These are phyloP conservation scores for Nosema granulosis DNA, from an alignment of 371 early-diverging fungal species.

Conservation along the genomic window DNA sequence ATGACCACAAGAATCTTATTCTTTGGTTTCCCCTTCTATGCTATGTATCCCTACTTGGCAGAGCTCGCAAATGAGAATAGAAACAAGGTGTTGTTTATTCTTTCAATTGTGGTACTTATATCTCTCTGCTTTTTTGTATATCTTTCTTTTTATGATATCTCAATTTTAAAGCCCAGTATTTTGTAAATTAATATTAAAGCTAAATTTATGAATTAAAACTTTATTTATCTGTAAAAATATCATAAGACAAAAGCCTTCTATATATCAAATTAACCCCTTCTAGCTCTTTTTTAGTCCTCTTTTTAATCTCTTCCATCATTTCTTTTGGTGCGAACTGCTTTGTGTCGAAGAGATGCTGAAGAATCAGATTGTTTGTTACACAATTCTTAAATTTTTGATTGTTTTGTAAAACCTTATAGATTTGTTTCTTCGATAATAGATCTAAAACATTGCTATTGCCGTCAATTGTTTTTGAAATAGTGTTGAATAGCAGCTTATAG, in stretches of 20 bases:
- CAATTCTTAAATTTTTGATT: slow-evolving; percentile 29
- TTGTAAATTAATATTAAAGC: not conserved
- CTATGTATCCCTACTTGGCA: slow-evolving; percentile 21
- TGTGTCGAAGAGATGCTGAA: not conserved
- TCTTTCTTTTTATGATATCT: too few relatives aligned
- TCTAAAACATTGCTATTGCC: not conserved
- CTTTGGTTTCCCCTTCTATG: slow-evolving; percentile 16
- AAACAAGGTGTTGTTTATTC: too few relatives aligned
- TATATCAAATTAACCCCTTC: slow-evolving; percentile 5
- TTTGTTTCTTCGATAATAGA: slow-evolving; percentile 1
- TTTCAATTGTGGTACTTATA: too few relatives aligned
- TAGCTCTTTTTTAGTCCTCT: slow-evolving; percentile 9
- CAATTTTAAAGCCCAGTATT: too few relatives aligned
- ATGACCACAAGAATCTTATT: not conserved
- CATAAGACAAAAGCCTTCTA: not conserved
- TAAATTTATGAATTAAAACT: too few relatives aligned
- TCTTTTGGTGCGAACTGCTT: slow-evolving; percentile 4
- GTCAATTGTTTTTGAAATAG: not conserved
- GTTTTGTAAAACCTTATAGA: slow-evolving; percentile 16
- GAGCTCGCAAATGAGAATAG: too few relatives aligned
- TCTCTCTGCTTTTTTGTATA: too few relatives aligned
- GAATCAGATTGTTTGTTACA: slow-evolving; percentile 15
- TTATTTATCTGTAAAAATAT: not conserved
- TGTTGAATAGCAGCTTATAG: slow-evolving; percentile 13
- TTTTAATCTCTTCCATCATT: not conserved